phyloP scores from a whole-genome alignment of 2,329 filamentous ascomycete species.

The Trichothecium roseum region DNA sequence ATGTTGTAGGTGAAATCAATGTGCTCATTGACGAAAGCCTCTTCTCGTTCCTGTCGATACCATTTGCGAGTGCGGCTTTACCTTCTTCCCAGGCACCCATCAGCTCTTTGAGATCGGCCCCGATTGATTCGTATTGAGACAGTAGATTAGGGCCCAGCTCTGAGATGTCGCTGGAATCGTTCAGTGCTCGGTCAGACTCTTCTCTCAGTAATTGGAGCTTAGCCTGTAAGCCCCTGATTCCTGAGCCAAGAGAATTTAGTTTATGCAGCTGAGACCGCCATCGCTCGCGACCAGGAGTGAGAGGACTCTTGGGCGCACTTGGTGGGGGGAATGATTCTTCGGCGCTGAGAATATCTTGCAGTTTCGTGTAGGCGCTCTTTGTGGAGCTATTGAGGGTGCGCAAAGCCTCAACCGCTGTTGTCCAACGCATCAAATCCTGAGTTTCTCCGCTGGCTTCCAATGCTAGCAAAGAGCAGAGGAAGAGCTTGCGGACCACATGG shows the following conservation, averaged over 20 bases:
- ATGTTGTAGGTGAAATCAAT: slow-evolving; percentile 47
- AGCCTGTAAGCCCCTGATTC: slow-evolving; percentile 83
- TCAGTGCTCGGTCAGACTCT: slow-evolving; percentile 71
- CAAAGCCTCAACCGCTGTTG: slow-evolving; percentile 66
- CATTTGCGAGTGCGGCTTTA: slow-evolving; percentile 69
- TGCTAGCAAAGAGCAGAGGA: slow-evolving; percentile 81
- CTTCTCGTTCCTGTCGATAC: slow-evolving; percentile 72
- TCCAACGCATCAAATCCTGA: slow-evolving; percentile 70
- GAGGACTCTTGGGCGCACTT: slow-evolving; percentile 45
- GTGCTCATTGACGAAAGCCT: slow-evolving; percentile 51
- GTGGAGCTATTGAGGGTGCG: slow-evolving; percentile 53
- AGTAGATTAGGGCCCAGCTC: slow-evolving; percentile 73
- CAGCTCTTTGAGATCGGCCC: slow-evolving; percentile 70
- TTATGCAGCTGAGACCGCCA: slow-evolving; percentile 82
- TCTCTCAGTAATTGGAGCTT: slow-evolving; percentile 89
- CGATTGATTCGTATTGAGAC: slow-evolving; percentile 90
- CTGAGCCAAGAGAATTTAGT: slow-evolving; percentile 77
- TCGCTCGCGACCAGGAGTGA: slow-evolving; percentile 69
- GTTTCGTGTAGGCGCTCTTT: slow-evolving; percentile 48
- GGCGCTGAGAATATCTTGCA: slow-evolving; percentile 63
- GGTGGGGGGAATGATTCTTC: slow-evolving; percentile 58
- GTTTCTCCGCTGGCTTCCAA: slow-evolving; percentile 73
- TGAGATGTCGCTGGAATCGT: slow-evolving; percentile 60
- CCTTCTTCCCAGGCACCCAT: slow-evolving; percentile 83
- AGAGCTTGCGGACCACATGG: slow-evolving; percentile 70